phyloP scores from a whole-genome alignment of 441 rosid genomes.

The Hura crepitans region DNA sequence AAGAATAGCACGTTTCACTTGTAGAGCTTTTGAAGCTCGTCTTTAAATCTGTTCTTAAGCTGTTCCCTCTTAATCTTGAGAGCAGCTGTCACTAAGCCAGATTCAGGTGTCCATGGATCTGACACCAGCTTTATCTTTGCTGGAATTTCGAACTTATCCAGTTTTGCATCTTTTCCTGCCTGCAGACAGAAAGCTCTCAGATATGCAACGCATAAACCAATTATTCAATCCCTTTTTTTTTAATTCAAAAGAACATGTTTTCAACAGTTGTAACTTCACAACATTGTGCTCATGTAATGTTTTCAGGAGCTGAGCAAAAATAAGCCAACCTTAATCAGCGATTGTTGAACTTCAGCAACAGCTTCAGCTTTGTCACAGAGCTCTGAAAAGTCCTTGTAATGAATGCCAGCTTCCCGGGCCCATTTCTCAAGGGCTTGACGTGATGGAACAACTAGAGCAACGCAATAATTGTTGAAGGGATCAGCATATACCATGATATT shows the following conservation, averaged over 20 bases:
- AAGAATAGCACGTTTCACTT: no score
- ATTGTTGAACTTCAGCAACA: slow-evolving; percentile 63
- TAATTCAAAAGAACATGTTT: no score
- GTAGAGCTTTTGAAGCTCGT: no score
- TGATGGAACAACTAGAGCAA: slow-evolving; percentile 77
- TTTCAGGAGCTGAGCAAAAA: no score
- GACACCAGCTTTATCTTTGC: slow-evolving; percentile 69
- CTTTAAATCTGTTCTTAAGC: no score
- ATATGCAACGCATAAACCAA: no score
- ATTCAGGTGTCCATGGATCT: slow-evolving; percentile 86
- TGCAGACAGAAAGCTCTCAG: slow-evolving; percentile 23
- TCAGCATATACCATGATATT: slow-evolving; percentile 91
- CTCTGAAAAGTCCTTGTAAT: no score
- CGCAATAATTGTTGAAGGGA: slow-evolving; percentile 81
- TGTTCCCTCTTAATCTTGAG: slow-evolving; percentile 91
- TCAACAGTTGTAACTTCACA: no score
- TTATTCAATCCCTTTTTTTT: no score
- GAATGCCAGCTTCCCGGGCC: slow-evolving; percentile 87
- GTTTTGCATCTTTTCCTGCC: slow-evolving; percentile 63
- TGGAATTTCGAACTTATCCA: slow-evolving; percentile 89
- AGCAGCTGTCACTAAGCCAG: slow-evolving; percentile 90
- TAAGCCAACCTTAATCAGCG: no score
- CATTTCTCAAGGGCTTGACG: slow-evolving; percentile 64
- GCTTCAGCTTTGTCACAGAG: slow-evolving; percentile 60
- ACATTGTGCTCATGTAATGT: no score